phyloP scores from a whole-genome alignment of 345 rosid species.

The Mercurialis annua region DNA sequence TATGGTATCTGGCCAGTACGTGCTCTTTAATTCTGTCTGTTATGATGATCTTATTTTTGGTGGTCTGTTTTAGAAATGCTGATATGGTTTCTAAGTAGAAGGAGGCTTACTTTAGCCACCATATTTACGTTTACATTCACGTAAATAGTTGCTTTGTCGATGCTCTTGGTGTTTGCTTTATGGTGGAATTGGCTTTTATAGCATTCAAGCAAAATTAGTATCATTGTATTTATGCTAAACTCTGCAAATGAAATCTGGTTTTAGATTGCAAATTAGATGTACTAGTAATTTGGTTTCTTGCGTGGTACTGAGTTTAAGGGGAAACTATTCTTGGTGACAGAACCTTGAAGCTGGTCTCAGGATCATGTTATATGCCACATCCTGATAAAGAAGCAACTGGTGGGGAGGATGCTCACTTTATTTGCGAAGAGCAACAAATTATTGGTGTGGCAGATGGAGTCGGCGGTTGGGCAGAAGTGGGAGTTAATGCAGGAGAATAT shows the following conservation, averaged over 20 bases:
- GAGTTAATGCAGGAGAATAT: conserved; percentile 27
- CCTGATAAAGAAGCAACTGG: conserved; percentile 34
- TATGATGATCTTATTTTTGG: not conserved
- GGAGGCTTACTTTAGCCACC: not conserved
- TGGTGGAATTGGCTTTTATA: not conserved
- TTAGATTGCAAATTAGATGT: not conserved
- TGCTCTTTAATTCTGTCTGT: conserved; percentile 23
- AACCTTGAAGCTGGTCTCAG: conserved; percentile 26
- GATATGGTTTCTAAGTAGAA: not conserved
- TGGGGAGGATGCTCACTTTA: conserved; percentile 34
- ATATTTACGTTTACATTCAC: not conserved
- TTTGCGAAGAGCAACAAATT: conserved; percentile 20
- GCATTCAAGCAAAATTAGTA: conserved; percentile 1
- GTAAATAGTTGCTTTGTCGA: not conserved
- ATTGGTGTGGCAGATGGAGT: conserved; percentile 36
- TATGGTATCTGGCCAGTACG: conserved; percentile 46
- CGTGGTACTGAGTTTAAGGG: conserved; percentile 22
- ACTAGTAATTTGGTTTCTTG: conserved; percentile 7
- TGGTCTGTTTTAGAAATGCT: conserved; percentile 3
- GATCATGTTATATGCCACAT: conserved; percentile 34
- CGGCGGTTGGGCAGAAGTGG: conserved; percentile 34
- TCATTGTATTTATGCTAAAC: not conserved
- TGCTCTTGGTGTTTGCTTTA: not conserved
- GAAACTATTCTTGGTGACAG: conserved; percentile 16
- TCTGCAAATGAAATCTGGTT: conserved; percentile 6